phyloP scores from a whole-genome alignment of 1,139 yeast genomes.

The Zygoascus sp. region DNA sequence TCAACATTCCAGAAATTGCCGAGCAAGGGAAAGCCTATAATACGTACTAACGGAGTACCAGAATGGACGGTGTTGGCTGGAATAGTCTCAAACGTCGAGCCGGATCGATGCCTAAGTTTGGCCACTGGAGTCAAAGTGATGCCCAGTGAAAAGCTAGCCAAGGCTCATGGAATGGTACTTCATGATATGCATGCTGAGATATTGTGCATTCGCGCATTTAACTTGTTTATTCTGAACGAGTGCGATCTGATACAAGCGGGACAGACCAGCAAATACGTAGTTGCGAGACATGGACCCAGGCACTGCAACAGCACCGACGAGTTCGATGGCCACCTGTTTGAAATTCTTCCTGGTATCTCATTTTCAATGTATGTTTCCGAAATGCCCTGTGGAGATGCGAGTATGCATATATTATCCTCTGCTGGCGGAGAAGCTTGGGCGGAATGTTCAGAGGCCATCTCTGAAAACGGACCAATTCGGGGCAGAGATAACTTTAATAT shows the following conservation, averaged over 20 bases:
- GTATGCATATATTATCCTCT: slow-evolving; percentile 43
- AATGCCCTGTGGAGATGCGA: slow-evolving; percentile 91
- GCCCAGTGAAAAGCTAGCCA: slow-evolving; percentile 46
- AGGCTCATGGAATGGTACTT: slow-evolving; percentile 50
- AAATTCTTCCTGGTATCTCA: slow-evolving; percentile 35
- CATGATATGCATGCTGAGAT: slow-evolving; percentile 93
- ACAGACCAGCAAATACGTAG: slow-evolving; percentile 9
- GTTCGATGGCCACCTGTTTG: slow-evolving; percentile 23
- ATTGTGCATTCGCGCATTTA: slow-evolving; percentile 64
- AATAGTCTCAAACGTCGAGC: slow-evolving; percentile 39
- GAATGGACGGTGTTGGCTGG: slow-evolving; percentile 90
- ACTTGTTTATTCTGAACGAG: slow-evolving; percentile 41
- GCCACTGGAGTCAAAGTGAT: slow-evolving; percentile 82
- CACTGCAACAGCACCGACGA: background rate
- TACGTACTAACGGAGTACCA: slow-evolving; percentile 54
- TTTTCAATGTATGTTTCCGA: slow-evolving; percentile 69
- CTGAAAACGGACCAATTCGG: slow-evolving; percentile 40
- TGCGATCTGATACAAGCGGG: slow-evolving; percentile 21
- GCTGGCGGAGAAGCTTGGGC: slow-evolving; percentile 31
- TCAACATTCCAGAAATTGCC: slow-evolving; percentile 36
- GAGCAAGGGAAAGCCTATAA: slow-evolving; percentile 51
- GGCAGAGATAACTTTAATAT: slow-evolving; percentile 62
- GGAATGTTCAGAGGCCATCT: slow-evolving; percentile 18
- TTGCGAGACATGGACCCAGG: too few relatives aligned
- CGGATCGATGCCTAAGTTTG: slow-evolving; percentile 41